Evolutionary conservation across 495 filamentous ascomycete genomes (phyloP).

Genomic region (Wilcoxina mikolae): DNA sequence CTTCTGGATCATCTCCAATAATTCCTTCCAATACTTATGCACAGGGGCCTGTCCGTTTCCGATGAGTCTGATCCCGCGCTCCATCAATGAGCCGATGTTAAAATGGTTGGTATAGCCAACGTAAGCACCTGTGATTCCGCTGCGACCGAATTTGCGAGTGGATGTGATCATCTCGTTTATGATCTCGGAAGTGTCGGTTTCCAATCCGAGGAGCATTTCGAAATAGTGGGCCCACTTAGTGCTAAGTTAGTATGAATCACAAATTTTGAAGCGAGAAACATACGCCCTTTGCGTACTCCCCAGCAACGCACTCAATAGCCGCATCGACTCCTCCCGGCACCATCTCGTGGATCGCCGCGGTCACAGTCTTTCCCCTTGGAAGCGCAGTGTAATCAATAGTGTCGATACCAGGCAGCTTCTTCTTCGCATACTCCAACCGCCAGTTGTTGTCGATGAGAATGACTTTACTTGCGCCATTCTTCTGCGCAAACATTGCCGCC

Average conservation of each 20-base stretch:
- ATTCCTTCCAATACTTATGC: conserved; percentile 49
- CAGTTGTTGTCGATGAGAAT: conserved; percentile 75
- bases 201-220: conserved; percentile 40
- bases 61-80: conserved; percentile 65
- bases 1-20: conserved; percentile 52
- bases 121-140: conserved; percentile 65
- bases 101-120: conserved; percentile 35
- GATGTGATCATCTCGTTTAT: conserved; percentile 76
- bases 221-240: conserved; percentile 5
- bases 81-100: conserved; percentile 61
- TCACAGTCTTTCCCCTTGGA: conserved; percentile 44
- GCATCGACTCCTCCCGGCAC: conserved; percentile 56
- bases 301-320: conserved; percentile 69
- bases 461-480: conserved; percentile 57
- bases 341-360: conserved; percentile 57
- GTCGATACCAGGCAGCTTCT: conserved; percentile 49
- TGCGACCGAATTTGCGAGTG: conserved; percentile 58
- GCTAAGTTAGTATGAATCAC: no score
- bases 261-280: conserved; percentile 13
- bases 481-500: conserved; percentile 54
- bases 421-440: conserved; percentile 51
- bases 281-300: conserved; percentile 43
- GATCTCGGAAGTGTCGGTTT: conserved; percentile 78
- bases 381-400: conserved; percentile 43
- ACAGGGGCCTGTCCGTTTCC: conserved; percentile 53